Evolutionary conservation across 768 basidiomycete genomes (phyloP).

Genomic region (Podaxis sp.): DNA sequence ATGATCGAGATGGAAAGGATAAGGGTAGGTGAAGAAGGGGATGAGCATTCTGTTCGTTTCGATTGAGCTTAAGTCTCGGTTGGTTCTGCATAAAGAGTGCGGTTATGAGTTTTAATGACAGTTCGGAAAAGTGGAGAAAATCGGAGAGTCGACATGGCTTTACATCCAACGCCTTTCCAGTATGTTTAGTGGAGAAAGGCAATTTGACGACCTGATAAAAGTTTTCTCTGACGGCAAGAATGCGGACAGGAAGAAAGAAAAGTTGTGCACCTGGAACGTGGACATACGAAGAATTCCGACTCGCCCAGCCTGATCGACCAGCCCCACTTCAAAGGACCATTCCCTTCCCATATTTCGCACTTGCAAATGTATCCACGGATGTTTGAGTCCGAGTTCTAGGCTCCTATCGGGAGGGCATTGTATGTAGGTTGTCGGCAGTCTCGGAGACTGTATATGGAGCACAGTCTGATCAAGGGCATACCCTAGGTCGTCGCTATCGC

Average conservation of each 20-base stretch:
- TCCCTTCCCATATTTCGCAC: constrained; percentile 65
- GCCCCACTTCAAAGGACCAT: constrained; percentile 76
- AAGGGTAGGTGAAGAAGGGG: constrained; percentile 75
- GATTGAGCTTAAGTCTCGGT: constrained; percentile 1
- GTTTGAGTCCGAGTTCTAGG: constrained; percentile 55
- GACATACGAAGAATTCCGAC: constrained; percentile 66
- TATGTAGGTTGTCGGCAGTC: constrained; percentile 64
- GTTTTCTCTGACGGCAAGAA: neutral
- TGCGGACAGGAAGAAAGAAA: neutral
- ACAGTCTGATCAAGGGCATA: constrained; percentile 61
- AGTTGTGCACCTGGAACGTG: constrained; percentile 69
- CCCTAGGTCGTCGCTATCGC: constrained; percentile 28
- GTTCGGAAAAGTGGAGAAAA: neutral
- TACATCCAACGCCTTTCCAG: neutral
- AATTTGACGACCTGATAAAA: neutral
- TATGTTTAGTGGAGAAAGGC: neutral
- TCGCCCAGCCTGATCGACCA: constrained; percentile 62
- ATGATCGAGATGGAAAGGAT: constrained; percentile 55
- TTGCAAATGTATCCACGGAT: constrained; percentile 76
- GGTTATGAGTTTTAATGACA: neutral
- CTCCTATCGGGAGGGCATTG: constrained; percentile 47
- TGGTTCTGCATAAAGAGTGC: neutral
- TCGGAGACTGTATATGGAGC: constrained; percentile 79
- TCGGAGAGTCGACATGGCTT: neutral
- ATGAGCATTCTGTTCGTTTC: neutral